These are phyloP conservation scores for Metarhizium robertsii DNA, from an alignment of 2,329 filamentous ascomycete species.

Conservation along the genomic window DNA sequence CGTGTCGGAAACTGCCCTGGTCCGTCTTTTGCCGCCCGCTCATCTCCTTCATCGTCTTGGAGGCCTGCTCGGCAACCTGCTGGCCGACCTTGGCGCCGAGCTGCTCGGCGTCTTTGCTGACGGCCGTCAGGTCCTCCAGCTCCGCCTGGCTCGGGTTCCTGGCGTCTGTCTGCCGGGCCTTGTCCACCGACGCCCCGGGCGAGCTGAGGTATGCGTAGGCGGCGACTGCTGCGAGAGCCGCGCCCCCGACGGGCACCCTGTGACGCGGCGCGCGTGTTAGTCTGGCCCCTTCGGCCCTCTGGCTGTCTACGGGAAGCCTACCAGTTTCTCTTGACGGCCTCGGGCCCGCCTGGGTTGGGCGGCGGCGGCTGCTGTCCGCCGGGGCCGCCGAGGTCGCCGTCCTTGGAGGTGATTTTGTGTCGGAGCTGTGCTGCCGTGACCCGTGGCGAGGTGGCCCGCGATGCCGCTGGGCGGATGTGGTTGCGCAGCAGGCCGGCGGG, in stretches of 20 bases:
- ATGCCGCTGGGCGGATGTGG: constrained; percentile 7
- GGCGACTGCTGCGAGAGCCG: constrained; percentile 15
- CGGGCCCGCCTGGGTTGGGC: constrained; percentile 17
- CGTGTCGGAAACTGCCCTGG: constrained; percentile 21
- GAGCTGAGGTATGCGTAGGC: constrained; percentile 18
- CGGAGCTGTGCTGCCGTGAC: constrained; percentile 4
- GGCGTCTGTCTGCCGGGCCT: constrained; percentile 1
- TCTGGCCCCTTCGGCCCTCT: no score
- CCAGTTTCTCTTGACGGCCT: constrained; percentile 23
- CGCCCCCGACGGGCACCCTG: constrained; percentile 21
- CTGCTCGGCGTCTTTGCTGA: constrained; percentile 8
- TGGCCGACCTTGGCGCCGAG: neutral
- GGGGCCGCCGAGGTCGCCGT: constrained; percentile 21
- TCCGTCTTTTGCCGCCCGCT: constrained; percentile 19
- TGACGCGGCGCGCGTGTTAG: no score
- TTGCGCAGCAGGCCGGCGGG: constrained; percentile 8
- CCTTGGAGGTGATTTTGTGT: constrained; percentile 5
- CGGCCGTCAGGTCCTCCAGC: neutral
- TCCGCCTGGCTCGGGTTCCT: constrained; percentile 4
- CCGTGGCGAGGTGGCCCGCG: neutral
- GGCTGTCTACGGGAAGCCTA: constrained; percentile 6
- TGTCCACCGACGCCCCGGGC: constrained; percentile 6
- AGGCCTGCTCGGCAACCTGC: constrained; percentile 13
- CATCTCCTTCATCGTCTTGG: constrained; percentile 17
- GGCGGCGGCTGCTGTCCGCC: constrained; percentile 23